Evolutionary conservation across 495 filamentous ascomycete species (phyloP), one percentile per base, ranked within the genome.

Genomic region (Lepraria neglecta): DNA sequence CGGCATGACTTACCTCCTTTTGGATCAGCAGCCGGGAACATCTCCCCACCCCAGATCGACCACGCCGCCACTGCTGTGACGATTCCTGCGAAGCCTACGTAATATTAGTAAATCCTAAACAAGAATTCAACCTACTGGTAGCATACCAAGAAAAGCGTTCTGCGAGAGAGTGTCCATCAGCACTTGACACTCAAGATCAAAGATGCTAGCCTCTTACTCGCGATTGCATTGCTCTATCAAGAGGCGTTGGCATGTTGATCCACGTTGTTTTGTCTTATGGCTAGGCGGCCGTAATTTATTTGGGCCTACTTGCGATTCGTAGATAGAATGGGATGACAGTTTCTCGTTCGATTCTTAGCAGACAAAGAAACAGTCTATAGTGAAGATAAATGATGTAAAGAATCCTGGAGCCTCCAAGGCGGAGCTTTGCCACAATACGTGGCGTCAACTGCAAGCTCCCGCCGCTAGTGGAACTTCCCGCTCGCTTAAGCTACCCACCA

Each of bases 21-120:
- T n/a, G 91, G 91, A 71, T 95, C 91, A 56, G 84, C 73, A 0
- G 76, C 66, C 1, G 90, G 90, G 64, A 96, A 91, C 64, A 95
- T 80, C 61, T 90, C 89, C 30, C 82, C 80, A 56, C 88, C 87
- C 86, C 87, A 90, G 62, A 96, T 95, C 3, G 86, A 80, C 85
- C 86, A 96, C 19, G 80, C 87, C 6, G 91, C 86, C 7, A 87
- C 91, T 3, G 88, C 90, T 3, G 89, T 87, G 46, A 96, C 85
- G 64, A 95, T 82, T 27, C 89, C 90, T 17, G 87, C 82, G 71
- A 96, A 96, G 0, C 76, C 77, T 78, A 62, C 7, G 59, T 58
- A 46, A 50, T 21, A 62, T 68, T 67, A 67, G 59, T 42, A 12
- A 53, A 19, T 27, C 58, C 38, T 9, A 19, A 11, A 43, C 9